Percentiles rank a stretch among this genome's conserved stretches.
Conservation (phyloP, 75 land plant genomes). For the Pinus albicaulis region DNA sequence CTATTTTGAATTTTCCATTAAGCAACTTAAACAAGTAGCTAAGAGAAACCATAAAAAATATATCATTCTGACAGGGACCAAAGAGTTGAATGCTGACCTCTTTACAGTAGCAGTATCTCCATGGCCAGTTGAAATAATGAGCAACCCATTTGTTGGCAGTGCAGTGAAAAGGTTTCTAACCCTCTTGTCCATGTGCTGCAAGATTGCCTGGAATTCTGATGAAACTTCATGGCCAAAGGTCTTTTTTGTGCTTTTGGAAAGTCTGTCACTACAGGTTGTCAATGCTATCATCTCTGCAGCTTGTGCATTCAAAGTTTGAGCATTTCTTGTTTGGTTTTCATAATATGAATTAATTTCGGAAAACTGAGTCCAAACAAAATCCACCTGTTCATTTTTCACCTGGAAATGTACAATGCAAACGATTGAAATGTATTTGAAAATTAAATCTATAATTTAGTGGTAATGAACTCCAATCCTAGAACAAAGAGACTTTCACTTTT, state of each 20-base stretch:
- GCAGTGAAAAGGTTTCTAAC: slow-evolving; percentile 44
- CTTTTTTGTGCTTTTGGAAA: slow-evolving; percentile 16
- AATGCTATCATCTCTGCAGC: slow-evolving; percentile 68
- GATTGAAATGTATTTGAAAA: neutral
- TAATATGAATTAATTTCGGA: slow-evolving; percentile 64
- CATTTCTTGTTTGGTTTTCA: slow-evolving; percentile 55
- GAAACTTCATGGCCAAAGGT: slow-evolving; percentile 6
- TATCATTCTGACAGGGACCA: too few relatives aligned
- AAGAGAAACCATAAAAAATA: too few relatives aligned
- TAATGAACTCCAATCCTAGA: neutral
- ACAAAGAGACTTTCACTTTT: neutral
- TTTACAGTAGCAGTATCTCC: slow-evolving; percentile 76
- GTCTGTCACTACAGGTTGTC: slow-evolving; percentile 54
- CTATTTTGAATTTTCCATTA: too few relatives aligned
- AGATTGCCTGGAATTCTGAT: slow-evolving; percentile 47
- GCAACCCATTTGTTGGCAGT: slow-evolving; percentile 60
- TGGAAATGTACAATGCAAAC: slow-evolving; percentile 14
- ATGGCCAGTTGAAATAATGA: slow-evolving; percentile 79
- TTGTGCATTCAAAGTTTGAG: slow-evolving; percentile 36
- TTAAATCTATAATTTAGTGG: neutral
- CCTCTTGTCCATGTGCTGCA: slow-evolving; percentile 48
- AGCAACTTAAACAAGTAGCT: too few relatives aligned
- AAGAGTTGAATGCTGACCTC: slow-evolving; percentile 30
- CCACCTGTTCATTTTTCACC: slow-evolving; percentile 62
- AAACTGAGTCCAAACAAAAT: slow-evolving; percentile 88